These are phyloP conservation scores for Linum trigynum DNA, from an alignment of 345 rosid genomes.

Conservation along the genomic window DNA sequence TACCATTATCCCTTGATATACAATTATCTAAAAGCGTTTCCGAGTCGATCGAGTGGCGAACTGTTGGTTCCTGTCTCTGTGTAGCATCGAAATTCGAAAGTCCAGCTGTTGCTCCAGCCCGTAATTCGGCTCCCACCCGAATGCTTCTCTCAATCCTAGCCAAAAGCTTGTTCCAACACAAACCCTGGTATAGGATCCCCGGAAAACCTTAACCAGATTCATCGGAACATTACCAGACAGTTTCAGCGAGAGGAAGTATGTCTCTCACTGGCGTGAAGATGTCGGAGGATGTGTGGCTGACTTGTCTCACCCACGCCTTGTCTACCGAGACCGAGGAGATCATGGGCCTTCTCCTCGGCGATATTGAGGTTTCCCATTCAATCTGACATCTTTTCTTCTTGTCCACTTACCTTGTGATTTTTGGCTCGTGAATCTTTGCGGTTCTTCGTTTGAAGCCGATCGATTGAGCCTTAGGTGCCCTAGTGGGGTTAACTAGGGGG, in stretches of 20 bases:
- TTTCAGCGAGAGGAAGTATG: conserved; percentile 27
- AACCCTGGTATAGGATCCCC: too few relatives aligned
- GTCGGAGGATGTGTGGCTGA: conserved; percentile 93
- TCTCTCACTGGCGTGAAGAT: conserved; percentile 69
- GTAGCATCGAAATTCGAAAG: too few relatives aligned
- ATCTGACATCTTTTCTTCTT: not conserved
- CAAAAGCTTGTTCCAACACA: too few relatives aligned
- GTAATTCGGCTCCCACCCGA: too few relatives aligned
- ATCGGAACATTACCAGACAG: not conserved
- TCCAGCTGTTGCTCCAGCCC: too few relatives aligned
- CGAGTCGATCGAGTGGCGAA: too few relatives aligned
- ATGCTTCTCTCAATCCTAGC: too few relatives aligned
- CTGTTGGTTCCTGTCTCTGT: too few relatives aligned
- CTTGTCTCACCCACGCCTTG: conserved; percentile 93
- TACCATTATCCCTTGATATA: too few relatives aligned
- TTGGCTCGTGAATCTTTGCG: not conserved
- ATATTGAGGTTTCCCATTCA: conserved; percentile 50
- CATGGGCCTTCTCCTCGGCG: conserved; percentile 99
- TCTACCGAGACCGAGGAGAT: conserved; percentile 99
- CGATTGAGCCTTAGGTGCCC: too few relatives aligned
- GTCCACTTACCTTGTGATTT: not conserved
- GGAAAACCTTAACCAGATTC: not conserved
- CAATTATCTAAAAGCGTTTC: too few relatives aligned
- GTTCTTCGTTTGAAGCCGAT: too few relatives aligned
- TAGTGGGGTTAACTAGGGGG: not conserved